These are phyloP conservation scores for Wickerhamiella qilinensis DNA, from an alignment of 805 yeast species.

Conservation along the genomic window DNA sequence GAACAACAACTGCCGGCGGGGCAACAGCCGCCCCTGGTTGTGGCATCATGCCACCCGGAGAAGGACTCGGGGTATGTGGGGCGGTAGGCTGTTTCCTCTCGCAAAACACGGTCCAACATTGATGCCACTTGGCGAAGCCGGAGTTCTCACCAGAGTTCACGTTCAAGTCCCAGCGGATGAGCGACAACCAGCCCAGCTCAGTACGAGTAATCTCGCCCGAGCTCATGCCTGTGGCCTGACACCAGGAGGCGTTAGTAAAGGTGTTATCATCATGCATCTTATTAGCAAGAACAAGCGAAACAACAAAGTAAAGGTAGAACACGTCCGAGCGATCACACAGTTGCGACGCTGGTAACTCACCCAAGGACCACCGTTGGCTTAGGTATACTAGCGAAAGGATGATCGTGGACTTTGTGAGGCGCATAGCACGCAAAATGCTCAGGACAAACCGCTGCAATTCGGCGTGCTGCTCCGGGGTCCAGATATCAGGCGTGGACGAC, in stretches of 20 bases:
- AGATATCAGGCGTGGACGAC: slow-evolving; percentile 16
- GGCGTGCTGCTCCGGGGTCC: slow-evolving; percentile 23
- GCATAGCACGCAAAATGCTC: slow-evolving; percentile 68
- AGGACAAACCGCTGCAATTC: slow-evolving; percentile 42
- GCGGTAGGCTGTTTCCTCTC: background rate
- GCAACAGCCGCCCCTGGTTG: no score
- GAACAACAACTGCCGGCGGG: no score
- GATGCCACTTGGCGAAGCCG: background rate
- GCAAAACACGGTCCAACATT: background rate
- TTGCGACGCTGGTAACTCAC: slow-evolving; percentile 20
- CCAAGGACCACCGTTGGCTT: slow-evolving; percentile 38
- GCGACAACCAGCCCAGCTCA: slow-evolving; percentile 53
- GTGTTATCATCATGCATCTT: slow-evolving; percentile 95
- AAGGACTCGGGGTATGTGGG: background rate
- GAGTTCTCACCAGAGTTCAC: background rate
- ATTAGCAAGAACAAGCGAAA: slow-evolving; percentile 70
- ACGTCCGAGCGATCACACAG: slow-evolving; percentile 16
- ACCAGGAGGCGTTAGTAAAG: slow-evolving; percentile 89
- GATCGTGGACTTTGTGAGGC: slow-evolving; percentile 72
- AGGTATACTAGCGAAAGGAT: slow-evolving; percentile 66
- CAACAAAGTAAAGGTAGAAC: slow-evolving; percentile 38
- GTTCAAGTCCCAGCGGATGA: background rate
- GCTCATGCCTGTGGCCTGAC: slow-evolving; percentile 78
- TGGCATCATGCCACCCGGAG: no score
- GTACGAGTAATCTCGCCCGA: slow-evolving; percentile 41